These are phyloP conservation scores for Penicillium atrosanguineum DNA, from an alignment of 495 filamentous ascomycete genomes.

Conservation along the genomic window DNA sequence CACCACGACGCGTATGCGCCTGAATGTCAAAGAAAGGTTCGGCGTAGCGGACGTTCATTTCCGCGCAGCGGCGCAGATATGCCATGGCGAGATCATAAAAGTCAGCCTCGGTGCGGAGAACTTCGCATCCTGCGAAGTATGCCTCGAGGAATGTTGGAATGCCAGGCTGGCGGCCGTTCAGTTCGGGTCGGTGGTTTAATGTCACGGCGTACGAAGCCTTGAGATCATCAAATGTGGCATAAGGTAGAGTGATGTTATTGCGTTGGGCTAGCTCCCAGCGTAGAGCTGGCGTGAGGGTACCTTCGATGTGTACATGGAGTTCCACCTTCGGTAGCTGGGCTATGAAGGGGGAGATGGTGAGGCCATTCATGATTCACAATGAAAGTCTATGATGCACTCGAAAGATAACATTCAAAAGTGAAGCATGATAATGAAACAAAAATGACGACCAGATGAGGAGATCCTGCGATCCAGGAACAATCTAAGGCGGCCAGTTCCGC, in stretches of 20 bases:
- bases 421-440: no score
- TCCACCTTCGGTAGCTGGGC: conserved; percentile 40
- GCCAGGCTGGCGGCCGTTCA: conserved; percentile 30
- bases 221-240: conserved; percentile 29
- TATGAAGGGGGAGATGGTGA: conserved; percentile 31
- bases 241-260: conserved; percentile 34
- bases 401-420: no score
- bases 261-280: conserved; percentile 37
- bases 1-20: conserved; percentile 38
- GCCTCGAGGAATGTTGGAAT: conserved; percentile 40
- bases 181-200: conserved; percentile 31
- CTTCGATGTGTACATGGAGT: conserved; percentile 47
- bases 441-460: not conserved
- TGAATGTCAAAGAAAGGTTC: conserved; percentile 47
- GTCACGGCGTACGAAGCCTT: conserved; percentile 32
- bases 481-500: conserved; percentile 1
- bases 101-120: conserved; percentile 35
- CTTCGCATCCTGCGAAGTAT: conserved; percentile 41
- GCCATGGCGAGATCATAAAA: conserved; percentile 44
- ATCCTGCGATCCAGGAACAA: not conserved
- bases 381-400: no score
- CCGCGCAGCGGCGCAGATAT: conserved; percentile 30
- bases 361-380: conserved; percentile 26
- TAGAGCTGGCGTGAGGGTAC: conserved; percentile 37
- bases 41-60: conserved; percentile 41